These are phyloP conservation scores for Zasmidium citrigriseum DNA, from an alignment of 2,329 filamentous ascomycete genomes.

Conservation along the genomic window DNA sequence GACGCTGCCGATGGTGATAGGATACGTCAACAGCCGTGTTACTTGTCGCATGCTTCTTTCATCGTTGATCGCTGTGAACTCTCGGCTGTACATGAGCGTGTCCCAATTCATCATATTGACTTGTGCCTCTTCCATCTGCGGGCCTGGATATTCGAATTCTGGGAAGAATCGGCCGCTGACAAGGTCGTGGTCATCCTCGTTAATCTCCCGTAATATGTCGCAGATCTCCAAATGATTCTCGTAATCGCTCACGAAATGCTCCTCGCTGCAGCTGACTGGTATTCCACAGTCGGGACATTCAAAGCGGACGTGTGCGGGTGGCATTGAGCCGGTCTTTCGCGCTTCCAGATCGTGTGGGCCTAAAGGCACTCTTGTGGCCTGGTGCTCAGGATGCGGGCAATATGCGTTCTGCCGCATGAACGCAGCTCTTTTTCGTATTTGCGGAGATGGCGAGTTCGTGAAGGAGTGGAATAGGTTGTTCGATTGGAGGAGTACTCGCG, in stretches of 20 bases:
- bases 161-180: slow-evolving; percentile 87
- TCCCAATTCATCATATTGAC: slow-evolving; percentile 99
- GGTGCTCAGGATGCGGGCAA: slow-evolving; percentile 88
- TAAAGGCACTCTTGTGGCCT: slow-evolving; percentile 68
- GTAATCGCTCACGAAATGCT: slow-evolving; percentile 95
- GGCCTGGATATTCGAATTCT: slow-evolving; percentile 87
- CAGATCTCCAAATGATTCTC: slow-evolving; percentile 91
- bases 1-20: slow-evolving; percentile 85
- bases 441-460: slow-evolving; percentile 81
- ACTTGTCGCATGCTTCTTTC: slow-evolving; percentile 90
- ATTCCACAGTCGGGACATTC: slow-evolving; percentile 97
- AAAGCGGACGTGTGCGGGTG: slow-evolving; percentile 83
- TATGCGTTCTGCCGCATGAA: slow-evolving; percentile 92
- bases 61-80: slow-evolving; percentile 87
- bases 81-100: slow-evolving; percentile 88
- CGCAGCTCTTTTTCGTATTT: slow-evolving; percentile 82
- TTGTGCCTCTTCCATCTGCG: slow-evolving; percentile 87
- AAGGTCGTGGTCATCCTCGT: slow-evolving; percentile 96
- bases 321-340: slow-evolving; percentile 59
- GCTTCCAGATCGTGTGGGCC: slow-evolving; percentile 66
- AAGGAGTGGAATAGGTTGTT: slow-evolving; percentile 94
- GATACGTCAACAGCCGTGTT: slow-evolving; percentile 90
- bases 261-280: slow-evolving; percentile 88
- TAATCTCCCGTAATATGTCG: slow-evolving; percentile 87
- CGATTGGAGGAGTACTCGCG: slow-evolving; percentile 56